Conservation (phyloP, 2,329 filamentous ascomycete genomes). For the Beauveria bassiana region DNA sequence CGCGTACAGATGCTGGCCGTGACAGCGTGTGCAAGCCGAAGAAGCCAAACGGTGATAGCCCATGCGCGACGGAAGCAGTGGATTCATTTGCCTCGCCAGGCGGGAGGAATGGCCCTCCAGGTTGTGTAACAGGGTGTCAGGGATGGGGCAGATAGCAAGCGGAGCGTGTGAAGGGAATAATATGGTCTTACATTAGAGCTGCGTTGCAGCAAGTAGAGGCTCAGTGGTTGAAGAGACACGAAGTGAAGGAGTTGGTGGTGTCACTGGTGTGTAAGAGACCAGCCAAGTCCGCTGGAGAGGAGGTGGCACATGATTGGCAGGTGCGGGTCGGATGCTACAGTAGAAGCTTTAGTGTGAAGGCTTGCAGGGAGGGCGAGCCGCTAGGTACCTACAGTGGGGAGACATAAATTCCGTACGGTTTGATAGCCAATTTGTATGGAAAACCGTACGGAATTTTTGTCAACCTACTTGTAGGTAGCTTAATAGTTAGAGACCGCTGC, state of each 20-base stretch:
- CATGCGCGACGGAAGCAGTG: constrained; percentile 1
- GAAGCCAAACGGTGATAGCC: background rate
- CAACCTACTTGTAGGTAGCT: too few species aligned
- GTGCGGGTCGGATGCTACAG: constrained; percentile 9
- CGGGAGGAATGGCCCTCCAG: constrained; percentile 4
- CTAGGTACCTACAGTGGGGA: background rate
- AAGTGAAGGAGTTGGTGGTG: background rate
- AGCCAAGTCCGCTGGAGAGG: constrained; percentile 3
- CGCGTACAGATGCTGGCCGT: background rate
- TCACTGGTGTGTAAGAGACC: constrained; percentile 3
- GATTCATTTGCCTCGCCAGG: background rate
- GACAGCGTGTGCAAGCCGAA: background rate
- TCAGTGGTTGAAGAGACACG: constrained; percentile 4
- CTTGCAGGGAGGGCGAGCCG: background rate
- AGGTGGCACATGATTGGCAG: constrained; percentile 13
- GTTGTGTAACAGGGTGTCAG: constrained; percentile 1
- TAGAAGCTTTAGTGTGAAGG: constrained; percentile 1
- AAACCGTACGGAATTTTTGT: too few species aligned
- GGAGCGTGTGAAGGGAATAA: background rate
- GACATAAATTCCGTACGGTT: too few species aligned
- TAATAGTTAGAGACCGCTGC: background rate
- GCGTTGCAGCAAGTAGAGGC: background rate
- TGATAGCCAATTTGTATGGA: too few species aligned
- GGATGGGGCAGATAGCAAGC: constrained; percentile 2
- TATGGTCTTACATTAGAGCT: background rate